phyloP scores from a whole-genome alignment of 169 alveolate species.

The Cardiosporidium cionae region DNA sequence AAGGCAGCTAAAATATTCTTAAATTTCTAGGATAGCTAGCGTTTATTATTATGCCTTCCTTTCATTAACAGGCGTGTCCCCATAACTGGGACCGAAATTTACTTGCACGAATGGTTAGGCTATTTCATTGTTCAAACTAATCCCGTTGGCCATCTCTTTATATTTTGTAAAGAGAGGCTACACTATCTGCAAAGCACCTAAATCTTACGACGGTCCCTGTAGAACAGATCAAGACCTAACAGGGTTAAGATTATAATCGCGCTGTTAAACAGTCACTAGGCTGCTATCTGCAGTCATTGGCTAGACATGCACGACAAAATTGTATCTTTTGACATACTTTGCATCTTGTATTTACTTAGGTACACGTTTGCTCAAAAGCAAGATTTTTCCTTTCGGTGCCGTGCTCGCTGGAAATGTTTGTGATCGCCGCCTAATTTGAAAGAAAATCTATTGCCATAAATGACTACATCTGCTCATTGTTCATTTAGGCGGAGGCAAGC shows the following conservation, averaged over 20 bases:
- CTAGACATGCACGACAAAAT: not conserved
- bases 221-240: not conserved
- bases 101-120: not conserved
- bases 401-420: not conserved
- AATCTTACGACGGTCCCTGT: not conserved
- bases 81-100: not conserved
- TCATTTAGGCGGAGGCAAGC: not conserved
- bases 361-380: not conserved
- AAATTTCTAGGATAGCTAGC: not conserved
- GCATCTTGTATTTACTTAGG: not conserved
- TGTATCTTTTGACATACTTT: not conserved
- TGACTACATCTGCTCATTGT: too few species aligned
- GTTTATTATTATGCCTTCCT: not conserved
- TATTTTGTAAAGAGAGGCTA: not conserved
- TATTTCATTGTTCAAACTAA: not conserved
- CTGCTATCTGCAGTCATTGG: too few species aligned
- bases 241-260: not conserved
- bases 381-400: not conserved
- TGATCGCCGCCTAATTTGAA: not conserved
- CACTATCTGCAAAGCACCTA: not conserved
- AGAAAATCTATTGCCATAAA: not conserved
- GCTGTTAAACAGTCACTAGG: too few species aligned
- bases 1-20: not conserved
- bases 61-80: not conserved
- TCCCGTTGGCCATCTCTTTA: not conserved